A percentile compares a stretch with the other conserved stretches of the same genome.
Conservation (phyloP, 2,329 filamentous ascomycete genomes). For the Talaromyces sp. region DNA sequence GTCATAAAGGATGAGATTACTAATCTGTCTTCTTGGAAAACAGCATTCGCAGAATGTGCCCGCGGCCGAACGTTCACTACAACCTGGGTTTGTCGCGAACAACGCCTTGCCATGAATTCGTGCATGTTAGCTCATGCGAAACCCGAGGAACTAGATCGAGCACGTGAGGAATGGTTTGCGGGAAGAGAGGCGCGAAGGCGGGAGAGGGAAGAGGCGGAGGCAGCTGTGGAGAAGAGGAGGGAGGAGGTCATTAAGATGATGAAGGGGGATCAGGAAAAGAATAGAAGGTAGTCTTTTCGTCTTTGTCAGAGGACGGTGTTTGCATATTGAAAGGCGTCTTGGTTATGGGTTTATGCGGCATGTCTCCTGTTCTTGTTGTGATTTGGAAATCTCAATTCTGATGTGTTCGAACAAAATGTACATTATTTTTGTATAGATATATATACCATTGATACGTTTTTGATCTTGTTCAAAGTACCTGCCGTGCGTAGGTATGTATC, state of each 20-base stretch:
- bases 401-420: slow-evolving; percentile 8
- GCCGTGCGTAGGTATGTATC: not conserved
- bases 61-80: slow-evolving; percentile 80
- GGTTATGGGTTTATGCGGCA: slow-evolving; percentile 5
- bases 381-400: slow-evolving; percentile 11
- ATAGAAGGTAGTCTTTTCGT: not conserved
- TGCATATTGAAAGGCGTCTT: slow-evolving; percentile 17
- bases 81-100: slow-evolving; percentile 76
- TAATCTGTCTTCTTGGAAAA: slow-evolving; percentile 6
- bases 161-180: slow-evolving; percentile 90
- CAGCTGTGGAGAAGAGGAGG: slow-evolving; percentile 37
- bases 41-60: slow-evolving; percentile 90
- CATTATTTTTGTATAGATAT: slow-evolving; percentile 14
- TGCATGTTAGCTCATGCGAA: slow-evolving; percentile 90
- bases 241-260: slow-evolving; percentile 43
- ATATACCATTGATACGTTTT: slow-evolving; percentile 9
- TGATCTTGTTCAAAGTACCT: not conserved
- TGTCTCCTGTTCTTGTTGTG: not conserved
- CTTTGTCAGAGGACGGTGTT: not conserved
- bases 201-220: slow-evolving; percentile 62
- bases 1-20: not conserved
- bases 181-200: slow-evolving; percentile 66
- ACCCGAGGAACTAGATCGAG: slow-evolving; percentile 78
- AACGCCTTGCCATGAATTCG: slow-evolving; percentile 82
- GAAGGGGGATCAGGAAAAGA: slow-evolving; percentile 36